Evolutionary conservation across 495 filamentous ascomycete genomes (phyloP), one percentile per base, ranked within the genome.

Genomic region (Podospora comata): DNA sequence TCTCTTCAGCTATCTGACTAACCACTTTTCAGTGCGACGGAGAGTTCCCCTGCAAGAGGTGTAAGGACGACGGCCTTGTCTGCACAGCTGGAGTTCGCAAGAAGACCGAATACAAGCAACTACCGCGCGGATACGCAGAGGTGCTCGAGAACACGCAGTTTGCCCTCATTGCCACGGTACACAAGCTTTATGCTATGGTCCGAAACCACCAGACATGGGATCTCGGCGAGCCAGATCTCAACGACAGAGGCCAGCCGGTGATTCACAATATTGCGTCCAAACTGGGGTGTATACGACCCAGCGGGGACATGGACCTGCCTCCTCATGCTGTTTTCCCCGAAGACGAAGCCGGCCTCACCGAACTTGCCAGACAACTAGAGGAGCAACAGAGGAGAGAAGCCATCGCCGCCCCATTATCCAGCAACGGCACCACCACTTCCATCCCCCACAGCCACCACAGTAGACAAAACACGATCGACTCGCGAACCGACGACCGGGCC

Each of bases 21-120:
- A 28, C 30, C 55, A 26, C 16, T 11, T 26, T 11, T 19, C 53
- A 65, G 86, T 90, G 88, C 77, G 87, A 90, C 72, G 88, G 88
- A 67, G 83, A 88, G 64, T 86, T 85, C 62, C 88, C 87, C 1
- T 90, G 88, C 79, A 88, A 86, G 73, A 79, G 88, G 70, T 90
- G 88, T 76, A 89, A 88, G 75, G 85, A 87, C 71, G 85, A 87
- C 66, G 84, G 85, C 13, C 73, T 86, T 28, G 81, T 87, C 30
- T 87, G 85, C 71, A 86, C 84, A 23, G 85, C 85, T 20, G 85
- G 85, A 1, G 84, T 82, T 30, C 79, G 85, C 63, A 87, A 86
- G 66, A 87, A 86, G 80, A 85, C 82, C 2, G 85, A 87, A 67
- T 86, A 84, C 72, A 87, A 87, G 74, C 85, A 87, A 74, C 70